Evolutionary conservation across 2,329 filamentous ascomycete genomes (phyloP), one percentile per base, ranked within the genome.

Genomic region (Davidsoniella australis): DNA sequence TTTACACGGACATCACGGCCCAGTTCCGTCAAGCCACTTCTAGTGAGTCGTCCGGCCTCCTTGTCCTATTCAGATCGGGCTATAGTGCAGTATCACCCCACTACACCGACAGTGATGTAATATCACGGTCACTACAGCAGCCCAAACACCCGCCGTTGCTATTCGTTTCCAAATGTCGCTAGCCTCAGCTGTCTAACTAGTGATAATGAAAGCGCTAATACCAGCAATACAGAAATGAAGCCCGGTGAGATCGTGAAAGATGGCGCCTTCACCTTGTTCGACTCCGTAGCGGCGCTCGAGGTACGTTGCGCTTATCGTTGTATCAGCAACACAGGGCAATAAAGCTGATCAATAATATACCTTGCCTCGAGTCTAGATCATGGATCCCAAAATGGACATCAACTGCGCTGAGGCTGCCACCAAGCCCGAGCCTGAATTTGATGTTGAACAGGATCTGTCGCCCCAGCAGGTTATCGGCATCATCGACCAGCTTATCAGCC

Each of bases 321-420:
- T 12, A 33, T 33, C 29, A 33, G 29, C 29, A 33, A 9, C 29
- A 12, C 29, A 12, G 29, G 12, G 29, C 29, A 33, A 12, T 33
- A 2, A 33, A 4, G 40, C 41, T 24, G 23, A 37, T 20, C 24
- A 5, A 43, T n/a, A 44, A 39, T 5, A 14, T 44, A n/a, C 40
- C 40, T 23, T 23, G 20, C 20, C 5, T 23, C 29, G 10, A 10
- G 17, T 14, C 17, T 43, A 98, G 91, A 94, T 98, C 58, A 95
- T 95, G 85, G 91, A 98, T 60, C 80, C 85, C 1, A 98, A 96
- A 66, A 98, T 98, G 91, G 91, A 98, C 64, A 95, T 86, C 60
- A 91, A 91, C 24, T 87, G 82, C 56, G 69, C 93, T 5, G 72
- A 77, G 17, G 76, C 82, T 6, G 83, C 80, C 26, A 85, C 94